These are phyloP conservation scores for Aureobasidium mangrovei DNA, from an alignment of 2,329 filamentous ascomycete genomes.

Conservation along the genomic window DNA sequence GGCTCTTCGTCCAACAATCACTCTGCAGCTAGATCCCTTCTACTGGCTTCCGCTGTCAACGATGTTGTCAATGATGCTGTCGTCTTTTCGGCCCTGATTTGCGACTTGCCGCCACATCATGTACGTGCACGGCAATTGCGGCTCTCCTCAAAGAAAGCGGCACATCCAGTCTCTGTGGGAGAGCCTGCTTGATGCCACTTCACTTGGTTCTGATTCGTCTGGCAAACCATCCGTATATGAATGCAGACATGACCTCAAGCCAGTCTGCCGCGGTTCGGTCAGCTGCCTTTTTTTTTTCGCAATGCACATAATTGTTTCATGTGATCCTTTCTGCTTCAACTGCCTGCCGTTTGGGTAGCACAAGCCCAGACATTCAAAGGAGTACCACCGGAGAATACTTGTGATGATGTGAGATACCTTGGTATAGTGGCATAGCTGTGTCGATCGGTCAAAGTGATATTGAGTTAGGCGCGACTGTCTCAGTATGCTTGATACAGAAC, in stretches of 20 bases:
- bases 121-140: not conserved
- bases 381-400: not conserved
- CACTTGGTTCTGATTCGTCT: no score
- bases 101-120: not conserved
- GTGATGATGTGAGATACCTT: not conserved
- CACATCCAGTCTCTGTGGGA: no score
- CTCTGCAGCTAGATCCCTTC: not conserved
- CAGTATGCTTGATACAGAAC: not conserved
- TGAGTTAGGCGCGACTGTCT: no score
- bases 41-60: not conserved
- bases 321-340: not conserved
- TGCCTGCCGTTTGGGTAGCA: not conserved
- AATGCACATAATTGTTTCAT: not conserved
- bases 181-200: no score
- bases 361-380: not conserved
- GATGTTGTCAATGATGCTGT: conserved; percentile 2
- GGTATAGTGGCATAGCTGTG: not conserved
- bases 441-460: not conserved
- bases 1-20: not conserved
- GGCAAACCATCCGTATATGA: not conserved
- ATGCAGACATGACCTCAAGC: no score
- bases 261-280: no score
- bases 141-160: no score
- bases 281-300: not conserved
- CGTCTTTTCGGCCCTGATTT: not conserved